phyloP scores from a whole-genome alignment of 2,329 filamentous ascomycete genomes.

The Cercospora janseana region DNA sequence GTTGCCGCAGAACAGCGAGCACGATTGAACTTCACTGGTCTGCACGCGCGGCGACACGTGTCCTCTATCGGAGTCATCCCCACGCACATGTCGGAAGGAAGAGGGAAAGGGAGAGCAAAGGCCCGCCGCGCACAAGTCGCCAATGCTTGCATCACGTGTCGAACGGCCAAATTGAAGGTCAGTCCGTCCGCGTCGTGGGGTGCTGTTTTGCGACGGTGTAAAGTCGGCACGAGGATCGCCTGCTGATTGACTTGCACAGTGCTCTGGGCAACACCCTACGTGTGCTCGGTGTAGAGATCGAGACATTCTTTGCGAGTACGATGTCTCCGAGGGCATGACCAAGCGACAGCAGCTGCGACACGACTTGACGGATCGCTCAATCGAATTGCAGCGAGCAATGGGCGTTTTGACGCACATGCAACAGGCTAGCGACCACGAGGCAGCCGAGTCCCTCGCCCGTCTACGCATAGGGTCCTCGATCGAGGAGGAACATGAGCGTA shows the following conservation, averaged over 20 bases:
- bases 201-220: neutral
- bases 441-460: constrained; percentile 23
- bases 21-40: no score
- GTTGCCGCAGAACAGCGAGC: no score
- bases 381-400: constrained; percentile 16
- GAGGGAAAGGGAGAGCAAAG: constrained; percentile 2
- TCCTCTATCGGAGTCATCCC: neutral
- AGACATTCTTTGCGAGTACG: constrained; percentile 22
- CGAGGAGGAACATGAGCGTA: constrained; percentile 11
- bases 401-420: constrained; percentile 20
- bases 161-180: constrained; percentile 18
- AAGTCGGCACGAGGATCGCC: neutral
- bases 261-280: constrained; percentile 21
- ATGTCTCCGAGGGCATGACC: constrained; percentile 26
- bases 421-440: constrained; percentile 23
- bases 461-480: constrained; percentile 23
- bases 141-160: constrained; percentile 16
- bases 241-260: constrained; percentile 8
- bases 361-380: constrained; percentile 15
- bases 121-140: constrained; percentile 13
- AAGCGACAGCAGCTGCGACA: constrained; percentile 23
- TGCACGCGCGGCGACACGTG: neutral
- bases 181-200: neutral
- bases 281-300: constrained; percentile 15
- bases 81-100: neutral